Conservation (phyloP, 2,329 filamentous ascomycete genomes). For the Chaetomiaceae sp. region DNA sequence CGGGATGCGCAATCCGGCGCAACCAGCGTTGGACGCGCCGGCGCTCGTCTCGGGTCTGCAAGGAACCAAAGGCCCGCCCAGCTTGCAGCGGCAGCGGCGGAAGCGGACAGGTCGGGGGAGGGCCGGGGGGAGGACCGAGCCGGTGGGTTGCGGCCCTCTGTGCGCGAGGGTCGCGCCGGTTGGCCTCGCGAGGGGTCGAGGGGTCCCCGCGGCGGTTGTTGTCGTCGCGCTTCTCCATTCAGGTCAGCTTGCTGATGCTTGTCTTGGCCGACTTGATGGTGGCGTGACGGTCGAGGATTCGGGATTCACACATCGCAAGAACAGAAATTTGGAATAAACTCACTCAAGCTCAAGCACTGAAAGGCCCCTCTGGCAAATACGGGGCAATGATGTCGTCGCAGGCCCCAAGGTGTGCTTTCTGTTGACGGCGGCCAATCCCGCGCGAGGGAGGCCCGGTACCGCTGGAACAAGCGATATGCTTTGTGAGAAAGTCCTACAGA, state of each 20-base stretch:
- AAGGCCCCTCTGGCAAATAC: background rate
- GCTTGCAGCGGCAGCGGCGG: background rate
- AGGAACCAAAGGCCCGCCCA: background rate
- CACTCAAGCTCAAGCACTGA: background rate
- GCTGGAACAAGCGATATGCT: background rate
- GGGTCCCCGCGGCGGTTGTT: background rate
- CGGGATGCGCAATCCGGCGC: background rate
- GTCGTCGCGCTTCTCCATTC: conserved; percentile 1
- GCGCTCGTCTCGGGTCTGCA: background rate
- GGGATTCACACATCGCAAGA: background rate
- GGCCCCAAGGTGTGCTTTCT: background rate
- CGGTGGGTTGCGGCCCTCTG: background rate
- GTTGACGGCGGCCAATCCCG: conserved; percentile 9
- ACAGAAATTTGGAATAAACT: background rate
- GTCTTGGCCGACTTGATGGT: background rate
- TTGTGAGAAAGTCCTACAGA: too few species aligned
- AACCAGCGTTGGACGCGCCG: conserved; percentile 6
- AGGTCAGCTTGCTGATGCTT: conserved; percentile 1
- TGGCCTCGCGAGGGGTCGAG: background rate
- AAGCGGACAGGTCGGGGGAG: background rate
- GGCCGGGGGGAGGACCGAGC: background rate
- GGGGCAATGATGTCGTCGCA: conserved; percentile 3
- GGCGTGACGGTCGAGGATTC: background rate
- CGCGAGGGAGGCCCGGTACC: too few species aligned
- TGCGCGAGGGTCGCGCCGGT: background rate